Conservation (phyloP, 2,329 filamentous ascomycete genomes). For the Calonectria naviculata region DNA sequence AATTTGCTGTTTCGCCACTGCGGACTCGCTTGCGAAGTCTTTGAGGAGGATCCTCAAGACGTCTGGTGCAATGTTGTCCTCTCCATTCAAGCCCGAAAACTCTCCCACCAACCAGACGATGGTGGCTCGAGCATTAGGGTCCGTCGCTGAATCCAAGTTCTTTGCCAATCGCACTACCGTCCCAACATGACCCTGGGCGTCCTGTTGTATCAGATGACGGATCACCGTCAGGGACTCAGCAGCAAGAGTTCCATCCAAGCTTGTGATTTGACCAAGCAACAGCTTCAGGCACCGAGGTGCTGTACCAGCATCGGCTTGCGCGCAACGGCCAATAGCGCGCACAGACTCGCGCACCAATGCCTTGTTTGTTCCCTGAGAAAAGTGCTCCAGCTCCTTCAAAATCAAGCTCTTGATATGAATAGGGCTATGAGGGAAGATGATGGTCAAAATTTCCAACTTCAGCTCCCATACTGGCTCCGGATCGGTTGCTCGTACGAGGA, state of each 20-base stretch:
- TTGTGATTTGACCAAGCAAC: constrained; percentile 87
- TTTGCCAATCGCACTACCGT: constrained; percentile 92
- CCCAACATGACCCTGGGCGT: constrained; percentile 81
- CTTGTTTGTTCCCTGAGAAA: constrained; percentile 79
- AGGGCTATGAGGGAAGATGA: constrained; percentile 88
- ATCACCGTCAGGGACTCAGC: constrained; percentile 96
- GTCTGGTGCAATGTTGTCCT: constrained; percentile 92
- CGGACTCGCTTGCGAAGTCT: constrained; percentile 85
- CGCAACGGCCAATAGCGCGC: constrained; percentile 91
- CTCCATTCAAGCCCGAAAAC: constrained; percentile 82
- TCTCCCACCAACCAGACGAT: constrained; percentile 99
- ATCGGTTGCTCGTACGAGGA: constrained; percentile 85
- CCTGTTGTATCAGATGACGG: constrained; percentile 92
- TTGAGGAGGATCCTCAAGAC: constrained; percentile 89
- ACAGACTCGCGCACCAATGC: constrained; percentile 89
- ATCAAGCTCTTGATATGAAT: constrained; percentile 85
- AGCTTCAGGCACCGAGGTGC: constrained; percentile 84
- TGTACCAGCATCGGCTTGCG: constrained; percentile 78
- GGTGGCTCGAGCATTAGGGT: constrained; percentile 88
- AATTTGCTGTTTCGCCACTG: constrained; percentile 90
- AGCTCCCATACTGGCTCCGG: constrained; percentile 86
- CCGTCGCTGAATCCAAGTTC: constrained; percentile 88
- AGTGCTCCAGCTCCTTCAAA: constrained; percentile 93
- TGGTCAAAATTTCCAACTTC: constrained; percentile 89
- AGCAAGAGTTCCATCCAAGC: constrained; percentile 86